Percentiles rank a stretch among this genome's conserved stretches.
Evolutionary conservation across 257 asterid species (phyloP).

Genomic region (Craterostigma plantagineum): DNA sequence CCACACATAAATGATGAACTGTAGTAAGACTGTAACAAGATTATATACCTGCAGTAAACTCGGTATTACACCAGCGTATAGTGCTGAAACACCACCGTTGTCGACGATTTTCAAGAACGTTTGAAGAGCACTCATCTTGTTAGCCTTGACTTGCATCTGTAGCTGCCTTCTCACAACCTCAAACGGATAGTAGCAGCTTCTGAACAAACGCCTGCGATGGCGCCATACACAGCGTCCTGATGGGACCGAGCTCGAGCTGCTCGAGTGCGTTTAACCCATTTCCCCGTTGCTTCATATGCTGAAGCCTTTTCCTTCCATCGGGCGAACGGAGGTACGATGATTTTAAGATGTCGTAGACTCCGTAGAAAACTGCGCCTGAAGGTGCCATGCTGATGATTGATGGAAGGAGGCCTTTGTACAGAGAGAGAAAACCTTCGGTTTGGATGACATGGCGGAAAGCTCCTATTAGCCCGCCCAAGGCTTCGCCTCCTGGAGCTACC

Average conservation of each 20-base stretch:
- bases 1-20: not conserved
- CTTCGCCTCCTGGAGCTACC: conserved; percentile 99
- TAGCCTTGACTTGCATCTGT: conserved; percentile 82
- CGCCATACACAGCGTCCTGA: conserved; percentile 78
- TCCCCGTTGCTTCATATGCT: conserved; percentile 54
- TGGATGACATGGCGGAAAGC: conserved; percentile 63
- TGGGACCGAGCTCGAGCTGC: conserved; percentile 81
- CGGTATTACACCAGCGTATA: conserved; percentile 79
- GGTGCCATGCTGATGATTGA: conserved; percentile 98
- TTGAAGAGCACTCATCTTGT: conserved; percentile 61
- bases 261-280: conserved; percentile 57
- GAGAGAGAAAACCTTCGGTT: conserved; percentile 88
- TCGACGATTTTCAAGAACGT: conserved; percentile 66
- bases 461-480: conserved; percentile 76
- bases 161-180: conserved; percentile 96
- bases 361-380: conserved; percentile 93
- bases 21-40: conserved; percentile 1
- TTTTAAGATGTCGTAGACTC: conserved; percentile 82
- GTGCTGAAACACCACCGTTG: conserved; percentile 81
- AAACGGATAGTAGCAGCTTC: conserved; percentile 98
- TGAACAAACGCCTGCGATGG: conserved; percentile 86
- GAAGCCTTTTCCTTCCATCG: conserved; percentile 55
- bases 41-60: conserved; percentile 78
- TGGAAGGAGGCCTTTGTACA: conserved; percentile 82
- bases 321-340: conserved; percentile 67